Base-by-base conservation (phyloP, 768 basidiomycete species). In the Dictyophora rubrovolvata region DNA sequence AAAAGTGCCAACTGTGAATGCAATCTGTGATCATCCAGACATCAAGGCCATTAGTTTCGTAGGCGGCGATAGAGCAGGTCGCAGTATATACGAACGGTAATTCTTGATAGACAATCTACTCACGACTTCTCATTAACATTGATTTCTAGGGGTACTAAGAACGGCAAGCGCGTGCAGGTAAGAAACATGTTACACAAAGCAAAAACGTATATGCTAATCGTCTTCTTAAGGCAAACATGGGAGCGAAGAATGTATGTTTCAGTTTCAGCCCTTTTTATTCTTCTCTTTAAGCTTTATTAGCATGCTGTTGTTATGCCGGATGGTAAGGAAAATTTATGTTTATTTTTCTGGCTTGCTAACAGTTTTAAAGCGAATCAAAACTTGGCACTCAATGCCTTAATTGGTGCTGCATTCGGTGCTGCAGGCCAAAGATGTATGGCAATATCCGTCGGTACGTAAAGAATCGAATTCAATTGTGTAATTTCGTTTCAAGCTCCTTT, bases 381-480 rank as follows among this genome's bases (percentile, higher is more conserved):
- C 65, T 77, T 90, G 23, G 84, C 93, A 11, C 73, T 98, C 37
- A 97, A 97, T 72, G 92, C 93, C 0, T 84, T 97, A 54, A 75
- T 92, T 54, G 94, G 94, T 14, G 93, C 94, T 47, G 94, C 93
- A 5, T 97, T 96, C 64, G 94, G 94, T 56, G 95, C 95, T 63
- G 95, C 95, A 33, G 95, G 95, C 12, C 95, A 98, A 70, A 82
- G 96, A 59, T 98, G 94, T 74, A 97, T 96, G 94, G 94, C 93
- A 12, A 74, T 95, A 48, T 95, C 93, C 12, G 92, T 94, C 34
- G 88, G 91, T 87, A 62, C 66, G 84, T 53, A 10, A 50, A 16
- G 22, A 35, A 42, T 50, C n/a, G 21, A 53, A 20, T 28, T 60
- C 46, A 52, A 60, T 16, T 16, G 49, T 16, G 8, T 7, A 21